These are phyloP conservation scores for Schizonepeta tenuifolia DNA, from an alignment of 257 asterid species.

Conservation along the genomic window DNA sequence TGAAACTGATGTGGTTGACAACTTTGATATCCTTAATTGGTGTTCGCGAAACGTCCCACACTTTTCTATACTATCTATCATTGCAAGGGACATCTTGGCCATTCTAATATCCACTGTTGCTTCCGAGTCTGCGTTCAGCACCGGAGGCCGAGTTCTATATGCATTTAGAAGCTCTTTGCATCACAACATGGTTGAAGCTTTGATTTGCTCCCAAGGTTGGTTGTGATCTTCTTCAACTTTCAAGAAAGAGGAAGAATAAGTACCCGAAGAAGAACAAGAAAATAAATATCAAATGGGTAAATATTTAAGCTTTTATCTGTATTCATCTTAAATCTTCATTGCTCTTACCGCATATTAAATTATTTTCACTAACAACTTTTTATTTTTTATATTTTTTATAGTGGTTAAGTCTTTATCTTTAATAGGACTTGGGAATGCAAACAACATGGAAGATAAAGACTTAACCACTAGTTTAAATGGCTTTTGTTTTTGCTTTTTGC, in stretches of 20 bases:
- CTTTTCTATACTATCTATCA: background rate
- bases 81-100: background rate
- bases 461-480: too few relatives aligned
- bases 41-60: background rate
- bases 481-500: too few relatives aligned
- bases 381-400: too few relatives aligned
- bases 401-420: too few relatives aligned
- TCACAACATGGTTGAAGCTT: background rate
- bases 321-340: too few relatives aligned
- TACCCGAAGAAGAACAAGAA: background rate
- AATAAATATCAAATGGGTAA: background rate
- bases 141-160: background rate
- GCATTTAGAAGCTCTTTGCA: background rate
- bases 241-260: background rate
- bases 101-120: background rate
- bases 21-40: background rate
- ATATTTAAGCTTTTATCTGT: too few relatives aligned
- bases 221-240: background rate
- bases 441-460: too few relatives aligned
- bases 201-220: background rate
- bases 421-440: too few relatives aligned
- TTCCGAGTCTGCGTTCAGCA: slow-evolving; percentile 2
- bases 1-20: background rate
- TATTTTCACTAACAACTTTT: too few relatives aligned
- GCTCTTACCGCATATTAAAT: too few relatives aligned